Percentiles rank a stretch among this genome's conserved stretches.
Conservation (phyloP, 1,284 basidiomycete genomes). For the Malassezia dermatis region DNA sequence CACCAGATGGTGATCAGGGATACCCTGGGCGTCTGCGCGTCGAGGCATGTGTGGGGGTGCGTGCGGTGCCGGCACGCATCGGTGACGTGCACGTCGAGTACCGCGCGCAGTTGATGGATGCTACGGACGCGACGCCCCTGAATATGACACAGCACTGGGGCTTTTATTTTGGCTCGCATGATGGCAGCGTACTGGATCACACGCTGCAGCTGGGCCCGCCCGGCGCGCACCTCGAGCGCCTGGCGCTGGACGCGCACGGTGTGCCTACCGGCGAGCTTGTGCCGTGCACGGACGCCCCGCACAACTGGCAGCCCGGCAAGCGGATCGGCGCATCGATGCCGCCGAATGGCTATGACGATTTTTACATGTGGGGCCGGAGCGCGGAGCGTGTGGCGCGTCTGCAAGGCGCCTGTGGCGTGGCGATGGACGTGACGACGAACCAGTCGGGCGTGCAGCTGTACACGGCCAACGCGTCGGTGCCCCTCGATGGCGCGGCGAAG, state of each 20-base stretch:
- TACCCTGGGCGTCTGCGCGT: conserved; percentile 32
- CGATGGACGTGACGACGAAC: conserved; percentile 30
- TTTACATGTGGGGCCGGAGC: conserved; percentile 31
- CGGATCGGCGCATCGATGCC: conserved; percentile 19
- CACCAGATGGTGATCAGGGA: conserved; percentile 32
- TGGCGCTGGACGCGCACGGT: conserved; percentile 23
- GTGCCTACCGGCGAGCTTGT: conserved; percentile 29
- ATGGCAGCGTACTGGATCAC: conserved; percentile 24
- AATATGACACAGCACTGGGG: conserved; percentile 46
- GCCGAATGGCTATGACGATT: conserved; percentile 33
- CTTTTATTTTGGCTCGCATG: conserved; percentile 32
- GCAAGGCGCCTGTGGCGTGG: conserved; percentile 21
- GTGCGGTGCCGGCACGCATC: conserved; percentile 8
- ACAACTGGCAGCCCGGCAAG: conserved; percentile 26
- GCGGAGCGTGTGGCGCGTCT: not conserved
- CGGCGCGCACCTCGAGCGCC: conserved; percentile 21
- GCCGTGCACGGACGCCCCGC: conserved; percentile 6
- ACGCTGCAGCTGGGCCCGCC: conserved; percentile 20
- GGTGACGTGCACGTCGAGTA: conserved; percentile 27
- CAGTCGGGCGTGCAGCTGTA: conserved; percentile 38
- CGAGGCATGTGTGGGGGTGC: conserved; percentile 29
- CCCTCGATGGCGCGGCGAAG: conserved; percentile 23
- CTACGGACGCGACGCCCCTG: conserved; percentile 26
- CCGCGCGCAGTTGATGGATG: conserved; percentile 23
- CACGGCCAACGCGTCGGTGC: conserved; percentile 22